Evolutionary conservation across 2,329 filamentous ascomycete species (phyloP).

Genomic region (Triangularia verruculosa): DNA sequence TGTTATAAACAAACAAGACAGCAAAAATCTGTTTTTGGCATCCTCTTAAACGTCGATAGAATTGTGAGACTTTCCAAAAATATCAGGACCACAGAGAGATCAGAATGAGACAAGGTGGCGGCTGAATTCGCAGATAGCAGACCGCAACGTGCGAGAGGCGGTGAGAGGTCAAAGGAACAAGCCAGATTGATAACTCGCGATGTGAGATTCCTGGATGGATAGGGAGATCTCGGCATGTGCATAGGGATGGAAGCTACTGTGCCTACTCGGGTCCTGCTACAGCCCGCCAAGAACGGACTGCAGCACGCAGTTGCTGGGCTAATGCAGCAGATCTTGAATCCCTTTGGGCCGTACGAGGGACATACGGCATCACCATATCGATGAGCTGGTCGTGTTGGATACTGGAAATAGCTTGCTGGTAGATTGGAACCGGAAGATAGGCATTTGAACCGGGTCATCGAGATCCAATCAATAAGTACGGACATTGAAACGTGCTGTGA

Average conservation of each 20-base stretch:
- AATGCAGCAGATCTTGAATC: constrained; percentile 14
- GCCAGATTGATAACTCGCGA: background rate
- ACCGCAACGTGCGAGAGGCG: background rate
- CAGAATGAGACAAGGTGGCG: background rate
- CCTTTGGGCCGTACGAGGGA: background rate
- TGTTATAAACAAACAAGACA: no score
- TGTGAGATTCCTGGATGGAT: background rate
- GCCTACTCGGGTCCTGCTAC: background rate
- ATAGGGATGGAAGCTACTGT: constrained; percentile 2
- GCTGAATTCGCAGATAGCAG: background rate
- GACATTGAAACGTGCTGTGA: background rate
- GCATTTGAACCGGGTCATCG: background rate
- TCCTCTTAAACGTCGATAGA: background rate
- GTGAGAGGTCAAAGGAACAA: background rate
- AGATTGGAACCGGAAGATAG: background rate
- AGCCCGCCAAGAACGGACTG: constrained; percentile 5
- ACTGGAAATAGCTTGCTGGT: background rate
- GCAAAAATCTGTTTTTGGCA: no score
- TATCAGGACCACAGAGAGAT: background rate
- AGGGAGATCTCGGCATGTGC: constrained; percentile 6
- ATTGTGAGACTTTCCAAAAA: background rate
- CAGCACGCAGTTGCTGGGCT: constrained; percentile 9
- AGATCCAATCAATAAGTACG: background rate
- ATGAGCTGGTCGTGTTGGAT: background rate
- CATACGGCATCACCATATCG: background rate